Base-by-base conservation (phyloP, 2,329 filamentous ascomycete species). In the Sporothrix protearum region DNA sequence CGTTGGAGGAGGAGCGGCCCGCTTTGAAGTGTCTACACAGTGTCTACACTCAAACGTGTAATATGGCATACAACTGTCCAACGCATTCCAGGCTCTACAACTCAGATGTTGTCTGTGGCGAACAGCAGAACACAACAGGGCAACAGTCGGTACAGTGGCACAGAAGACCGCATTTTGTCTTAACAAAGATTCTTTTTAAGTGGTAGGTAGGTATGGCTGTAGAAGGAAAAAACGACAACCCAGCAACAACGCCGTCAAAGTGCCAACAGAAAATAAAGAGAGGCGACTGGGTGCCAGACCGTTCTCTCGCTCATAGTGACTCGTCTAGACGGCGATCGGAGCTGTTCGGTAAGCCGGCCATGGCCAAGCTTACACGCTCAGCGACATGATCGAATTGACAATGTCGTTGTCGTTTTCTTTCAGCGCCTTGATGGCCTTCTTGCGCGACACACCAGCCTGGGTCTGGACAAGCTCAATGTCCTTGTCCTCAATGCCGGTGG, bases 391-490 rank as follows among this genome's bases (percentile, higher is more conserved):
- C 78, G 96, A 97, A 88, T 99, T 99, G 87, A 99, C 96, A 85
- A 99, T 99, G 82, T 99, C 96, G 80, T 98, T 97, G 85, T 98
- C 95, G 82, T 99, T 99, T 87, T 98, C 96, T 87, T 94, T 94
- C 81, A 99, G 88, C 71, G 96, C 96, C 86, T 98, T 99, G 86
- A 99, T 89, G 74, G 96, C 96, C 90, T 98, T 98, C 86, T 97
- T 97, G 83, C 96, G 89, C 78, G 93, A 97, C 79, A 99, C 96
- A 79, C 87, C 96, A 78, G 96, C 96, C 85, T 99, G 95, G 78
- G 92, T 93, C 93, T 98, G 97, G 83, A 99, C 96, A 73, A 99
- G 89, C 85, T 99, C 96, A 80, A 99, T 99, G 82, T 99, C 96
- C 90, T 99, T 99, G 81, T 95, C 92, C 87, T 99, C 96, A 71